A percentile compares a stretch with the other conserved stretches of the same genome.
These are phyloP conservation scores for Chalciporus piperatus DNA, from an alignment of 768 basidiomycete species.

Conservation along the genomic window DNA sequence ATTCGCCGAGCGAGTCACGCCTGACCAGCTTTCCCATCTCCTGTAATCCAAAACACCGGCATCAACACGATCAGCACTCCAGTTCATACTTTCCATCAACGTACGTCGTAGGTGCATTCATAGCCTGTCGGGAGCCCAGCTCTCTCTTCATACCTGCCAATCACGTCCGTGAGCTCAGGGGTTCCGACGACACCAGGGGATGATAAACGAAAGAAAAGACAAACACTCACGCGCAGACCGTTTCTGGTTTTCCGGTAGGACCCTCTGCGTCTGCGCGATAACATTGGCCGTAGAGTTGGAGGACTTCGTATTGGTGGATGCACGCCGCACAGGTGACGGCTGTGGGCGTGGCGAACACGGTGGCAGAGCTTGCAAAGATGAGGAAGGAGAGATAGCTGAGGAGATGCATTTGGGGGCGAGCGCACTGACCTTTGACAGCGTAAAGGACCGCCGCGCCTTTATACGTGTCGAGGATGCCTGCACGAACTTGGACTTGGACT, in stretches of 20 bases:
- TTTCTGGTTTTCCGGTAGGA: neutral
- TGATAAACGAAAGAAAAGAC: too few species aligned
- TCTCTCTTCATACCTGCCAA: conserved; percentile 1
- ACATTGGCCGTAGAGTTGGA: neutral
- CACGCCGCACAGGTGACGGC: neutral
- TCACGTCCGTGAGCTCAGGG: neutral
- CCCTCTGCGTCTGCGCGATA: neutral
- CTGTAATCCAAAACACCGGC: neutral
- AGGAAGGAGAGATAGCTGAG: neutral
- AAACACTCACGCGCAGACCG: neutral
- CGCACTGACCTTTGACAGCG: neutral
- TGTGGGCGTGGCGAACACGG: neutral
- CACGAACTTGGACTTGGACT: too few species aligned
- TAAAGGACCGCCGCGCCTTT: too few species aligned
- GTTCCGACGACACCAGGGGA: neutral
- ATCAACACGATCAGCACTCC: neutral
- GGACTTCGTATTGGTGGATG: neutral
- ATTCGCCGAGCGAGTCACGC: neutral
- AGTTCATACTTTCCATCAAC: neutral
- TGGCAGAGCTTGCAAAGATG: neutral
- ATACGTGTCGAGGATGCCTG: too few species aligned
- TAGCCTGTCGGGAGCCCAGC: neutral
- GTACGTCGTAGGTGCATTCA: neutral
- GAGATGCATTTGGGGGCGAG: neutral
- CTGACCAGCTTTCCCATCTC: neutral